These are phyloP conservation scores for Sclerotinia nivalis DNA, from an alignment of 2,329 filamentous ascomycete genomes.

Conservation along the genomic window DNA sequence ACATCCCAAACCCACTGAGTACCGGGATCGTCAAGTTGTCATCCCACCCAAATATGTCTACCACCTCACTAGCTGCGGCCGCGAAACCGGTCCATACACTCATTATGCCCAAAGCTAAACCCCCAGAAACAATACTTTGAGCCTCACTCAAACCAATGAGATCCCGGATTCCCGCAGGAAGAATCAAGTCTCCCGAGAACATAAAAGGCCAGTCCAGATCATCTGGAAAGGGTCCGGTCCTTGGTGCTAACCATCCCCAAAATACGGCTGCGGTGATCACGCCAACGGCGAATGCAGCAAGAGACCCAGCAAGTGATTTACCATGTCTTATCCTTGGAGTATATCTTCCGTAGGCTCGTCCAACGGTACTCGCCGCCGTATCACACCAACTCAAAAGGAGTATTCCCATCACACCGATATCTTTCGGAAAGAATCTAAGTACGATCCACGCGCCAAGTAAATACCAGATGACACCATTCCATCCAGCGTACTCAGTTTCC, in stretches of 20 bases:
- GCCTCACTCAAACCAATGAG: conserved; percentile 60
- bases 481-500: conserved; percentile 89
- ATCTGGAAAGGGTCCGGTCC: conserved; percentile 64
- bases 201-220: conserved; percentile 73
- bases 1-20: conserved; percentile 83
- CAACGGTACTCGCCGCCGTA: conserved; percentile 93
- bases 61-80: conserved; percentile 83
- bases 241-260: conserved; percentile 82
- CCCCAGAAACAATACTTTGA: conserved; percentile 66
- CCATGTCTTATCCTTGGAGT: conserved; percentile 81
- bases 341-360: conserved; percentile 83
- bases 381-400: conserved; percentile 96
- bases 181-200: conserved; percentile 73
- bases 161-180: conserved; percentile 62
- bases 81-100: conserved; percentile 86
- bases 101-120: conserved; percentile 74
- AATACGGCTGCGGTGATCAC: conserved; percentile 81
- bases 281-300: conserved; percentile 81
- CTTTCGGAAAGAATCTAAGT: conserved; percentile 86
- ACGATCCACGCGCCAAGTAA: conserved; percentile 87
- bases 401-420: conserved; percentile 85
- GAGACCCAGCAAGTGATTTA: conserved; percentile 87
- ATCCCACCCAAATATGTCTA: conserved; percentile 92
- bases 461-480: conserved; percentile 97
- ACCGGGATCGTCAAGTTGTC: conserved; percentile 97